These are phyloP conservation scores for Xenoacremonium recifei DNA, from an alignment of 2,329 filamentous ascomycete genomes.

Conservation along the genomic window DNA sequence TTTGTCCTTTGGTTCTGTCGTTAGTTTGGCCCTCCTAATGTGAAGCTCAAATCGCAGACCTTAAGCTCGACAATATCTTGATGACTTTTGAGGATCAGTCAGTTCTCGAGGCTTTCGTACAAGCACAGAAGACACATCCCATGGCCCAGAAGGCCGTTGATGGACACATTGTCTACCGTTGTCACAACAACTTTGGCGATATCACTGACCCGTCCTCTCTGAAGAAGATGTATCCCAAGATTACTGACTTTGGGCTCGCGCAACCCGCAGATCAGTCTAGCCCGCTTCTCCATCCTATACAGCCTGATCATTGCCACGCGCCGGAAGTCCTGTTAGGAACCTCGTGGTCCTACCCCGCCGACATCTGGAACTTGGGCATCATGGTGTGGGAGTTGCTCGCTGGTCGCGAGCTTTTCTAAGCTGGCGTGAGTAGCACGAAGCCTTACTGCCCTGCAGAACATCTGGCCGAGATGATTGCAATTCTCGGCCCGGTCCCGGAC, in stretches of 20 bases:
- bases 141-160: conserved; percentile 11
- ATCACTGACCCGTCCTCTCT: conserved; percentile 5
- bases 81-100: conserved; percentile 20
- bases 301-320: conserved; percentile 14
- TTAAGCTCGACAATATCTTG: conserved; percentile 24
- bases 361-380: no score
- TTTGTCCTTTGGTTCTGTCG: no score
- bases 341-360: no score
- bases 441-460: neutral
- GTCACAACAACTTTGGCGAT: conserved; percentile 16
- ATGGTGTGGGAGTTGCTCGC: no score
- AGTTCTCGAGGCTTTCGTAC: conserved; percentile 16
- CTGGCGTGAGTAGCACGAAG: no score
- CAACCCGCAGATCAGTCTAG: conserved; percentile 5
- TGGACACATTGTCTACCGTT: conserved; percentile 12
- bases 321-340: no score
- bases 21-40: neutral
- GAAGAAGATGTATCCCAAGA: conserved; percentile 11
- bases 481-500: neutral
- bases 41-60: conserved; percentile 8
- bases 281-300: conserved; percentile 14
- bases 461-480: neutral
- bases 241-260: conserved; percentile 18
- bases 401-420: no score
- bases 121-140: conserved; percentile 9